Base-by-base conservation (phyloP, 148 eudicot species). In the Agrostemma githago region DNA sequence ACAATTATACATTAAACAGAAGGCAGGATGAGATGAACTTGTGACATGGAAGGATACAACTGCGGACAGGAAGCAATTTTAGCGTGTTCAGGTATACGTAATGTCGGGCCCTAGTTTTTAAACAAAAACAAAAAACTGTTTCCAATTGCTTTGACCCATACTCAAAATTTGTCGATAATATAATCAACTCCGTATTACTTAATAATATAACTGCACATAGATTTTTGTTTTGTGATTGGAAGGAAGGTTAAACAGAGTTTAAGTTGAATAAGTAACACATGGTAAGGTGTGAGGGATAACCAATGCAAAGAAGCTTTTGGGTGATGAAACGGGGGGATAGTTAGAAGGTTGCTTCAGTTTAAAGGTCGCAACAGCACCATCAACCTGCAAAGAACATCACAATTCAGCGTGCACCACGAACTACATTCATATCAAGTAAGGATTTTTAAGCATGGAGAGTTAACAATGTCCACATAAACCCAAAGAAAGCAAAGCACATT, bases 281-380 rank as follows among this genome's bases (percentile, higher is more conserved):
- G 42, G 56, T 2, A 40, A 72, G 12, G 7, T 8, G 40, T 61
- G 66, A 62, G 74, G 61, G 59, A 46, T 42, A 68, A 93, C 98
- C 97, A 93, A 84, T 43, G 97, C 84, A 80, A 93, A 93, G 89
- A 89, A 93, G 86, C 95, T 85, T 80, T 85, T 89, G 70, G 83
- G 57, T 77, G 98, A 90, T 70, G 95, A 87, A 66, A 93, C 97
- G 10, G 74, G 74, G 51, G 98, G 98, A 73, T 93, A 93, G 66
- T 90, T 86, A 54, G 72, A 80, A 61, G 85, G 83, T 59, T 82
- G 86, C 89, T 93, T 93, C 66, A 93, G 83, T 78, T 80, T 88
- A 76, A 93, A 93, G 60, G 89, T 79, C 44, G 83, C 95, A 72
- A 91, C 88, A n/a, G 98, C 98, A 76, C 93, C 98, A 81, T 93